Conservation (phyloP, 2,329 filamentous ascomycete species). For the Alternaria brassicae region DNA sequence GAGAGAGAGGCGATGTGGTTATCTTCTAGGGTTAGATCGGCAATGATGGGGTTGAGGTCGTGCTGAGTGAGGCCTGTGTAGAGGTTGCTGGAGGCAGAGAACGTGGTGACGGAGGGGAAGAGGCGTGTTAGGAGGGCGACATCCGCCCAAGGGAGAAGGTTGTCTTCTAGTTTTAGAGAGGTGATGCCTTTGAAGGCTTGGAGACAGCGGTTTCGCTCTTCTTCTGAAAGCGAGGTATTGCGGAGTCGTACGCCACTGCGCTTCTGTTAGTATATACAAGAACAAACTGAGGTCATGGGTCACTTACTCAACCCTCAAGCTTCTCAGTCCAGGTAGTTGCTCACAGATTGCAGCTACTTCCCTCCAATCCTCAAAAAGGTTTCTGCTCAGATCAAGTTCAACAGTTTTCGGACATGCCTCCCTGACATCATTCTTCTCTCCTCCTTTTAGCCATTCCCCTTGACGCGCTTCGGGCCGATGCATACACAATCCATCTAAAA, state of each 20-base stretch:
- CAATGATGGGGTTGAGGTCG: constrained; percentile 61
- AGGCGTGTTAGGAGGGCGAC: constrained; percentile 53
- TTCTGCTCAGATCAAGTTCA: constrained; percentile 85
- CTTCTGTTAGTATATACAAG: constrained; percentile 7
- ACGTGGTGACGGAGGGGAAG: constrained; percentile 63
- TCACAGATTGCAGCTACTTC: constrained; percentile 75
- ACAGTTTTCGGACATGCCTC: constrained; percentile 64
- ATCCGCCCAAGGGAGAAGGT: constrained; percentile 50
- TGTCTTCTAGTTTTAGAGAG: constrained; percentile 59
- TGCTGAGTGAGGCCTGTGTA: constrained; percentile 42
- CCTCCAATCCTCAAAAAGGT: constrained; percentile 73
- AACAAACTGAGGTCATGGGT: background rate
- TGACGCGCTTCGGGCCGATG: constrained; percentile 43
- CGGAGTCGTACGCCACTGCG: constrained; percentile 76
- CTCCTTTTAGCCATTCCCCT: constrained; percentile 34
- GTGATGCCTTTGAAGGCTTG: constrained; percentile 50
- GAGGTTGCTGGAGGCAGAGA: constrained; percentile 56
- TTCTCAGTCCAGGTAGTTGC: constrained; percentile 70
- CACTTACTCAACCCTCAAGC: constrained; percentile 74
- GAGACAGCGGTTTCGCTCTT: constrained; percentile 32
- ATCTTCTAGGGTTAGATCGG: constrained; percentile 72
- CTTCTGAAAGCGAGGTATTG: constrained; percentile 32
- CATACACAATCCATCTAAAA: constrained; percentile 80
- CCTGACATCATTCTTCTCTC: constrained; percentile 57
- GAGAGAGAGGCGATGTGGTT: constrained; percentile 70